Conservation (phyloP, 805 yeast genomes). For the Yarrowia divulgata region DNA sequence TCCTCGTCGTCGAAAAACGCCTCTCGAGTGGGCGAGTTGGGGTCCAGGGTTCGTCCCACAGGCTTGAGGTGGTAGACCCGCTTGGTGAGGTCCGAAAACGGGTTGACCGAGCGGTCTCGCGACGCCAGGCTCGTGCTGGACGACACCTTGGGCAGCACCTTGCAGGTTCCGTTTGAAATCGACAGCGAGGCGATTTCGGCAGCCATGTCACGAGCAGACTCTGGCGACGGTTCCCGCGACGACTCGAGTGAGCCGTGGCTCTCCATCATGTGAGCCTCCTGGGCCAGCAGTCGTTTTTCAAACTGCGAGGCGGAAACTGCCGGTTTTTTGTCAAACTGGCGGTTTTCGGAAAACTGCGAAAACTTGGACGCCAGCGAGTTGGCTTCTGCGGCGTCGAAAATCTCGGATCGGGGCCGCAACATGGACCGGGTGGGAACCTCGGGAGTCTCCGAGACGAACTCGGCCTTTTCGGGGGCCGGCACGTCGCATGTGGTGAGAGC, state of each 20-base stretch:
- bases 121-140: neutral
- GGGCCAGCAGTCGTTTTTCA: constrained; percentile 12
- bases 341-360: constrained; percentile 5
- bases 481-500: constrained; percentile 15
- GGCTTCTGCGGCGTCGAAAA: constrained; percentile 17
- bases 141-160: constrained; percentile 25
- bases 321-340: neutral
- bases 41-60: neutral
- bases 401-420: constrained; percentile 18
- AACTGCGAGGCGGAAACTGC: neutral
- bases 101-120: constrained; percentile 1
- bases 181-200: constrained; percentile 22
- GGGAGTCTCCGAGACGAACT: constrained; percentile 9
- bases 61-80: constrained; percentile 32
- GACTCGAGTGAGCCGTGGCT: constrained; percentile 1
- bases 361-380: neutral
- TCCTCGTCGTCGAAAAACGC: constrained; percentile 27
- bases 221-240: neutral
- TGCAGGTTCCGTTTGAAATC: constrained; percentile 31
- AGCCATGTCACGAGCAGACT: neutral
- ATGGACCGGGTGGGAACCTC: constrained; percentile 3
- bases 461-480: constrained; percentile 35
- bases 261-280: constrained; percentile 26
- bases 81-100: constrained; percentile 19
- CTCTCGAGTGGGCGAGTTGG: constrained; percentile 9